Base-by-base conservation (phyloP, 2,329 filamentous ascomycete species). In the Monosporascus cannonballus region DNA sequence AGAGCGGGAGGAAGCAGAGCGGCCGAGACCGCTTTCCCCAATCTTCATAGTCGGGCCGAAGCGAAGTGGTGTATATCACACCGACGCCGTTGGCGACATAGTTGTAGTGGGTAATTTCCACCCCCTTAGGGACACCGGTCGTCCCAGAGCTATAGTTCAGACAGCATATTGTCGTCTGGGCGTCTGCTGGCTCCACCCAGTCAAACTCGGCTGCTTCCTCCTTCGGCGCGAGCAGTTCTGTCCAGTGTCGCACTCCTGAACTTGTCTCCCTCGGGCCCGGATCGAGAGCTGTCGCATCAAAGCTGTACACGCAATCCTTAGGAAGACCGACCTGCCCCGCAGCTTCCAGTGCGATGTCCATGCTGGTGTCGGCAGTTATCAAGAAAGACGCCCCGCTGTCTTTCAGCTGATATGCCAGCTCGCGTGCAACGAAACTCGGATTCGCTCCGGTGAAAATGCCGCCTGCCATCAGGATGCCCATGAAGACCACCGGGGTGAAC, bases 81-180 rank as follows among this genome's bases (percentile, higher is more conserved):
- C 87, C 83, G 15, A 73, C 61, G 58, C 83, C 79, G 64, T 93
- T 93, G 56, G 88, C 78, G 44, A 91, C 80, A 62, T 90, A 89
- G 59, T 90, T 87, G 54, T 76, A 74, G 69, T 95, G 90, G n/a
- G 84, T 83, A 58, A 94, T 87, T 69, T 88, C 84, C 15, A 94
- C 90, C 11, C 90, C 90, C 67, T 95, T 95, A 9, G 90, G 89
- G 4, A 90, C 77, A 6, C 90, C 90, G 0, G 90, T 95, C 1
- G 87, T 92, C 11, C 89, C 84, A 30, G 81, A 86, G 58, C 83
- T 88, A 70, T 93, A 95, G 69, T 95, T 94, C 56, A 95, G 78
- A 24, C 83, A 85, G 59, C 86, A 82, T 1, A 81, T 80, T 5
- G 77, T 76, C 24, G 71, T 67, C 53, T 76, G 76, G 2, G 81